Evolutionary conservation across 345 rosid genomes (phyloP).

Genomic region (Eucalyptus albens): DNA sequence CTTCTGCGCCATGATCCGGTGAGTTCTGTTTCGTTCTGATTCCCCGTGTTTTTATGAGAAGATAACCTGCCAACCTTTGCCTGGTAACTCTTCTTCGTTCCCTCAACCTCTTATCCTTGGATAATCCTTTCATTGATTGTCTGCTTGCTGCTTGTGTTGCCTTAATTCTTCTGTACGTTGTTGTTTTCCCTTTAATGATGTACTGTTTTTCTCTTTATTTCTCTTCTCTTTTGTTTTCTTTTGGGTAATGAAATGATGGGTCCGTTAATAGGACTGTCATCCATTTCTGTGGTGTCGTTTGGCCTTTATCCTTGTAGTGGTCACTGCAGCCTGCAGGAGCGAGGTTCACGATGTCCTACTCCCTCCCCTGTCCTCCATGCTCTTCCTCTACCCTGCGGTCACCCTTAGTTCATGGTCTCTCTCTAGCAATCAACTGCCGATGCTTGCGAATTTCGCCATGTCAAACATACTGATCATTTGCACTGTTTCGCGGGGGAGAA

Average conservation of each 20-base stretch:
- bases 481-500: not conserved
- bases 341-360: not conserved
- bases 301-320: not conserved
- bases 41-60: not conserved
- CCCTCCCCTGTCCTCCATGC: not conserved
- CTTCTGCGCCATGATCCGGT: not conserved
- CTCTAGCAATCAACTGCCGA: not conserved
- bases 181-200: not conserved
- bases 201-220: not conserved
- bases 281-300: not conserved
- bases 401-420: not conserved
- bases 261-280: not conserved
- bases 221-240: not conserved
- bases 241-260: not conserved
- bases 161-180: accelerated
- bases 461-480: not conserved
- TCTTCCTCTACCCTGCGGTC: not conserved
- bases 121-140: not conserved
- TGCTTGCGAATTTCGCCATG: not conserved
- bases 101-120: not conserved
- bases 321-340: not conserved
- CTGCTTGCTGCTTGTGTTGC: not conserved
- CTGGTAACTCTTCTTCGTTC: not conserved
- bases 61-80: not conserved
- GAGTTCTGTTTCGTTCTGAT: not conserved